Percentiles rank a stretch among this genome's conserved stretches.
phyloP scores from a whole-genome alignment of 352 stramenopile species.

The Phytopythium litorale region DNA sequence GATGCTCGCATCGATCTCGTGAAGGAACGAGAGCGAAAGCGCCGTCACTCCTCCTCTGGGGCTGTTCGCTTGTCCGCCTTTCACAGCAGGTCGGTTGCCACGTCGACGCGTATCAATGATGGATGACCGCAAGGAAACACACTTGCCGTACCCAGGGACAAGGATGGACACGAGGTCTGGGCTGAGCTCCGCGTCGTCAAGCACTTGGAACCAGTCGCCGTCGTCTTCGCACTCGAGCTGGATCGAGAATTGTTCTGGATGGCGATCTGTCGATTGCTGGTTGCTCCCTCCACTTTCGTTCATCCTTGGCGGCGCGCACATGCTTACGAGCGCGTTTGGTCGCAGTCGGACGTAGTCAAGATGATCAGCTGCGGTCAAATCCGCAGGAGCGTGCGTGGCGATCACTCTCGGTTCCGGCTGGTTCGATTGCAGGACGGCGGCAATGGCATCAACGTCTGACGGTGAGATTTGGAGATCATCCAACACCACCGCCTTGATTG shows the following conservation, averaged over 20 bases:
- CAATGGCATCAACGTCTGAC: conserved; percentile 3
- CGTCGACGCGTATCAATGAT: neutral
- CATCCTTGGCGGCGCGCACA: neutral
- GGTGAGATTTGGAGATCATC: conserved; percentile 1
- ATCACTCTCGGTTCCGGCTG: conserved; percentile 4
- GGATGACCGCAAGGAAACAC: neutral
- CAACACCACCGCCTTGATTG: neutral
- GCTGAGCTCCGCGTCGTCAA: neutral
- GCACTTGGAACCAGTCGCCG: neutral
- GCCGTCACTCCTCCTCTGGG: neutral
- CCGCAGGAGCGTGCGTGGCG: no score
- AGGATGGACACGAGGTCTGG: neutral
- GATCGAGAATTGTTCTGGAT: neutral
- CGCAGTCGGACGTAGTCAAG: neutral
- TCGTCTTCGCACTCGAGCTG: neutral
- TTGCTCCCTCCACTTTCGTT: neutral
- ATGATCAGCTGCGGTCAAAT: neutral
- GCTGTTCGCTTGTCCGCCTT: neutral
- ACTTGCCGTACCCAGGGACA: conserved; percentile 5
- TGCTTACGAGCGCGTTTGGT: neutral
- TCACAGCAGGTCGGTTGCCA: neutral
- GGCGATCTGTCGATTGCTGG: neutral
- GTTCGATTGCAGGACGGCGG: neutral
- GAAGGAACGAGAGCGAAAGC: neutral
- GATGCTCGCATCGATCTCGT: neutral